Evolutionary conservation across 257 asterid species (phyloP), one percentile per base, ranked within the genome.

Genomic region (Anisodus tanguticus): DNA sequence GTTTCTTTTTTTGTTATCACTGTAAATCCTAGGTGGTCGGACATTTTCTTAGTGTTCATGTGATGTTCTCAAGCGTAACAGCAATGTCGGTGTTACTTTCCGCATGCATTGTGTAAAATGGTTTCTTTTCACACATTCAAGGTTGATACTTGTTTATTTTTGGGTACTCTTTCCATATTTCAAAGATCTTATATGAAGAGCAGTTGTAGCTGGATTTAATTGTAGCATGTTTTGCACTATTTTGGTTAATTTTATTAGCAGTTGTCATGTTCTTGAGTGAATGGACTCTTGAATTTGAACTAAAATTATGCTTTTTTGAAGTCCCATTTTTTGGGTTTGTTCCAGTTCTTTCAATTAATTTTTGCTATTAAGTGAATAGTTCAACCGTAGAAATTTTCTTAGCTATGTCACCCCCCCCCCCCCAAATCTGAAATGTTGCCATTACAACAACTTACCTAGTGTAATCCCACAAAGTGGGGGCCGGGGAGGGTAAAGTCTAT

Each of bases 91-190:
- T 69, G 54, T 69, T 39, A 16, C 31, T 4, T 26, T 7, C 54
- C 17, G 9, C 79, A 43, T 71, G 79, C 37, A 71, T 71, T 13
- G 57, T n/a, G 58, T 71, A n/a, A 71, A 17, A 43, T 71, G 79
- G 17, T 71, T 9, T 45, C 37, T 71, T 71, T 43, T 43, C 4
- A 17, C 37, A 43, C 9, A 17, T 45, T 43, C 35, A 6, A 70
- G 57, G 57, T 43, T 41, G 55, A 9, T 17, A n/a, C 16, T 43
- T 71, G 39, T 8, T 11, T 62, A 9, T 51, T 8, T n/a, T 60
- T n/a, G 22, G 66, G 10, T n/a, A 59, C 22, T 4, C 60, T 54
- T 54, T 31, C 2, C 59, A 54, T 54, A 9, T 54, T 54, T 54
- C 5, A 54, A 9, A 17, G 4, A 3, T 54, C 59, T 55, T 55